Percentiles rank a stretch among this genome's conserved stretches.
phyloP scores from a whole-genome alignment of 2,329 filamentous ascomycete genomes.

The Verticillium klebahnii region DNA sequence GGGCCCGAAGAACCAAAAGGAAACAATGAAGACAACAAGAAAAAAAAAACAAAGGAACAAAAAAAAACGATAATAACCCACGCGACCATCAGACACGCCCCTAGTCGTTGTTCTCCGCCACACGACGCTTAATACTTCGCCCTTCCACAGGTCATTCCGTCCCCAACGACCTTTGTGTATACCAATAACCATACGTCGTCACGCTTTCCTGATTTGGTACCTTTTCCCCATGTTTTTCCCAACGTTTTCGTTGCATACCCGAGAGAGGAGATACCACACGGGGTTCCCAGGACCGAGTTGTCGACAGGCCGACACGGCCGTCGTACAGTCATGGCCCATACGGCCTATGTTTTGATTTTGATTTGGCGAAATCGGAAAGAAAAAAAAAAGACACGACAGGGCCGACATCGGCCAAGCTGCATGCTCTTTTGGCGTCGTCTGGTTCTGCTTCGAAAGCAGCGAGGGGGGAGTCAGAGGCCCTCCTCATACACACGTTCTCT shows the following conservation, averaged over 20 bases:
- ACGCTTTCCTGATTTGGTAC: constrained; percentile 8
- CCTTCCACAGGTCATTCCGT: not conserved
- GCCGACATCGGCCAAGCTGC: not conserved
- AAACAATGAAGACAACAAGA: too few species aligned
- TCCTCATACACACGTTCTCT: not conserved
- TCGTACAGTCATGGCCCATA: not conserved
- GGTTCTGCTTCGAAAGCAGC: not conserved
- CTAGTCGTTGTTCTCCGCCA: not conserved
- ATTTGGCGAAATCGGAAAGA: not conserved
- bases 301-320: constrained; percentile 6
- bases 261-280: constrained; percentile 23
- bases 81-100: not conserved
- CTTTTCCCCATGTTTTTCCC: constrained; percentile 8
- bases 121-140: not conserved
- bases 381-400: not conserved
- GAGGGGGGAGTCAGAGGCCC: not conserved
- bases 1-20: not conserved
- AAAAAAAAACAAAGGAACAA: too few species aligned
- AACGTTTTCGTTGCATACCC: not conserved
- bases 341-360: constrained; percentile 2
- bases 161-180: constrained; percentile 2
- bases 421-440: not conserved
- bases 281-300: constrained; percentile 21
- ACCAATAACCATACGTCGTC: constrained; percentile 6
- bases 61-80: not conserved